Percentiles rank a stretch among this genome's conserved stretches.
These are phyloP conservation scores for Nicotiana rustica DNA, from an alignment of 305 asterid species.

Conservation along the genomic window DNA sequence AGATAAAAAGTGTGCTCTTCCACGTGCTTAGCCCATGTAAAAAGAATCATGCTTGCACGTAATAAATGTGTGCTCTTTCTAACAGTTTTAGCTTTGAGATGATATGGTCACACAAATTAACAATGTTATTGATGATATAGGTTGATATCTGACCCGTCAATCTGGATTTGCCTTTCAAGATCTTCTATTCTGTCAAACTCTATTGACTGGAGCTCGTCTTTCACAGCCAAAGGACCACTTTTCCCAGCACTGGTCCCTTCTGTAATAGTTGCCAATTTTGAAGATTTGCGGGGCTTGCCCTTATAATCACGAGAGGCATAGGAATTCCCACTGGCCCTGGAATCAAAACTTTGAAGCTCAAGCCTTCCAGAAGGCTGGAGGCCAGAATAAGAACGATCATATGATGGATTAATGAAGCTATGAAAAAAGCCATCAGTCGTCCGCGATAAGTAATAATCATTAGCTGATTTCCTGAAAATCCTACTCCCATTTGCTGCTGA, in stretches of 20 bases:
- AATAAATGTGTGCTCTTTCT: not conserved
- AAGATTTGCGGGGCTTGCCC: constrained; percentile 37
- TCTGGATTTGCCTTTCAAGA: constrained; percentile 45
- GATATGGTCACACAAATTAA: not conserved
- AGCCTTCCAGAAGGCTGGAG: constrained; percentile 55
- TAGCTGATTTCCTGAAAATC: constrained; percentile 66
- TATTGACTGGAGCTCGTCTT: constrained; percentile 45
- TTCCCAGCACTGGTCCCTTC: constrained; percentile 43
- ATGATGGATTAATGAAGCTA: constrained; percentile 41
- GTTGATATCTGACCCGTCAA: constrained; percentile 51
- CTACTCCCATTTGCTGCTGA: constrained; percentile 46
- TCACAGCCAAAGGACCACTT: constrained; percentile 44
- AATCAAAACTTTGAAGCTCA: constrained; percentile 68
- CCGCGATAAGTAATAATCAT: constrained; percentile 63
- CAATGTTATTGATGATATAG: not conserved
- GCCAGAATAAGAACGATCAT: constrained; percentile 49
- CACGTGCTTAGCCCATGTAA: not conserved
- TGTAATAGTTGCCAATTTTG: constrained; percentile 37
- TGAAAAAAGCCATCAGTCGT: constrained; percentile 47
- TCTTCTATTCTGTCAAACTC: constrained; percentile 49
- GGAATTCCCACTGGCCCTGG: constrained; percentile 43
- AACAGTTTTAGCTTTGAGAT: constrained; percentile 11
- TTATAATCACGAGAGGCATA: constrained; percentile 38
- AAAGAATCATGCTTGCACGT: not conserved
- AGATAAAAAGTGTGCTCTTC: not conserved